Evolutionary conservation across 177 flowering plant species (phyloP).

Genomic region (Vitis hybrid): DNA sequence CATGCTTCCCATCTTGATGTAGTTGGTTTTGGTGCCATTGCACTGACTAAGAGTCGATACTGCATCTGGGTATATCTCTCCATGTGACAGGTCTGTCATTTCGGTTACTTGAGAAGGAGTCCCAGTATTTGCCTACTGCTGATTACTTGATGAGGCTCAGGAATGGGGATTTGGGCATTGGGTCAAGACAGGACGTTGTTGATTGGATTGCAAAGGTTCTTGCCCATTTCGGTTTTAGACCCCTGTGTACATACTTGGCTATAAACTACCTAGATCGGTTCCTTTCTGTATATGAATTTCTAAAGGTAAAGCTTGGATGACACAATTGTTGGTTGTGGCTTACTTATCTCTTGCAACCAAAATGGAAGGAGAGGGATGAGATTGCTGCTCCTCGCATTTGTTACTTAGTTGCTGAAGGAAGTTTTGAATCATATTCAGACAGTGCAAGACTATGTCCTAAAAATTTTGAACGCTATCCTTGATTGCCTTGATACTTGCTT

Average conservation of each 20-base stretch:
- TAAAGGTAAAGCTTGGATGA: constrained; percentile 74
- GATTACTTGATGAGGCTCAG: constrained; percentile 59
- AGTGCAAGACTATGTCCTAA: too few species aligned
- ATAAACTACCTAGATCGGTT: constrained; percentile 84
- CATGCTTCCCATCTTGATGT: constrained; percentile 60
- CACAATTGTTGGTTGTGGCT: constrained; percentile 76
- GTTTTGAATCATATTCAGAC: too few species aligned
- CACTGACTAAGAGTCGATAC: too few species aligned
- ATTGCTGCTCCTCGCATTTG: too few species aligned
- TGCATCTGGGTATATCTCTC: too few species aligned
- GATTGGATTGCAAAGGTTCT: constrained; percentile 73
- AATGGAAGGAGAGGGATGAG: constrained; percentile 55
- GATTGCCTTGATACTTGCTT: too few species aligned
- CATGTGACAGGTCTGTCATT: too few species aligned
- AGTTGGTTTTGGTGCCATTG: constrained; percentile 20
- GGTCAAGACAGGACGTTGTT: constrained; percentile 44
- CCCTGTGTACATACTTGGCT: constrained; percentile 62
- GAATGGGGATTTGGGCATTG: constrained; percentile 50
- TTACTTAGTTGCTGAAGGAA: too few species aligned
- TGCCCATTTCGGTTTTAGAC: constrained; percentile 67
- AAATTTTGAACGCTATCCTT: too few species aligned
- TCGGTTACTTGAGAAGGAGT: constrained; percentile 40
- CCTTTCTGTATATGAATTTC: constrained; percentile 70
- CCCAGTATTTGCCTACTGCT: constrained; percentile 40
- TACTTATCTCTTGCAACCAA: constrained; percentile 87